A percentile compares a stretch with the other conserved stretches of the same genome.
Conservation (phyloP, 495 filamentous ascomycete genomes). For the Trichoderma virens region DNA sequence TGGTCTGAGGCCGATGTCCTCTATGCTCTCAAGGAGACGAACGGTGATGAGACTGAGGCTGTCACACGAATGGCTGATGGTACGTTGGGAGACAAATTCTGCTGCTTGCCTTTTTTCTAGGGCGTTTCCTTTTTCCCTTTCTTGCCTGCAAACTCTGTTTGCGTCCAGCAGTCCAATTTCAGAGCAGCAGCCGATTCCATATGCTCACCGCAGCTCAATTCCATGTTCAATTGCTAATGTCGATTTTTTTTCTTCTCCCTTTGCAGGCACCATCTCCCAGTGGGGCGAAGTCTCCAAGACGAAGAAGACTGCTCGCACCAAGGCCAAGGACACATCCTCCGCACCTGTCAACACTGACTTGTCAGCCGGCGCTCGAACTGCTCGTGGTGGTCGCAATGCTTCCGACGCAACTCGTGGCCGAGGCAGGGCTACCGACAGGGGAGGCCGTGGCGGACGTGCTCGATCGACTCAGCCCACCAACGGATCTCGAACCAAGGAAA, state of each 20-base stretch:
- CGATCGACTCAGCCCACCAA: conserved; percentile 46
- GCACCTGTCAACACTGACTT: conserved; percentile 41
- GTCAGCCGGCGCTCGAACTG: conserved; percentile 25
- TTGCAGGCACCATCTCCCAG: conserved; percentile 74
- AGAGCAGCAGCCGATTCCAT: neutral
- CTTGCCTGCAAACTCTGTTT: neutral
- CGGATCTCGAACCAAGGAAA: conserved; percentile 40
- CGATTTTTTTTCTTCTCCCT: conserved; percentile 10
- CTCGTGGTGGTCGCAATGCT: conserved; percentile 59
- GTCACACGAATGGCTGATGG: conserved; percentile 89
- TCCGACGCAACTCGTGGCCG: conserved; percentile 61
- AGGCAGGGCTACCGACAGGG: conserved; percentile 63
- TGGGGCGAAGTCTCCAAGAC: conserved; percentile 96
- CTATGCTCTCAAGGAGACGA: conserved; percentile 82
- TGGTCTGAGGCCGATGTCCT: conserved; percentile 91
- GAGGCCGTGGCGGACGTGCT: conserved; percentile 61
- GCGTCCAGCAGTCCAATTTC: neutral
- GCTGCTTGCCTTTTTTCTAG: conserved; percentile 5
- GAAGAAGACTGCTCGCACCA: conserved; percentile 75
- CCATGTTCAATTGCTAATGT: conserved; percentile 18
- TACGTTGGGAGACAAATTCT: conserved; percentile 31
- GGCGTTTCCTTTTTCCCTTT: conserved; percentile 10
- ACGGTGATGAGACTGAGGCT: conserved; percentile 76
- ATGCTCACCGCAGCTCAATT: neutral
- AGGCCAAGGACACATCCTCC: conserved; percentile 64